Evolutionary conservation across 1,284 basidiomycete genomes (phyloP).

Genomic region (Malassezia nana): DNA sequence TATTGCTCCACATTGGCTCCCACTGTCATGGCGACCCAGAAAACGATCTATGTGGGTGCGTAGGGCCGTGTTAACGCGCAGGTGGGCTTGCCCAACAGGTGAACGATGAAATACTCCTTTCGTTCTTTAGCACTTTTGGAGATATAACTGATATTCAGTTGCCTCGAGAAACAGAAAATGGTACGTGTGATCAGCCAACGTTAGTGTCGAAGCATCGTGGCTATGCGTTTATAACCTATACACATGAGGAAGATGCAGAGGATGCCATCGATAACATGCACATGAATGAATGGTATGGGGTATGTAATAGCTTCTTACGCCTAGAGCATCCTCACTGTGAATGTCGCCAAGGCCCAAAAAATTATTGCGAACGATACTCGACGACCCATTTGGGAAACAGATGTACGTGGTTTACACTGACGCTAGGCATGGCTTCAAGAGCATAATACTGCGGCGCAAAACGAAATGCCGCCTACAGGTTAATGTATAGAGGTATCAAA

Average conservation of each 20-base stretch:
- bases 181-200: neutral
- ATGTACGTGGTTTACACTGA: conserved; percentile 8
- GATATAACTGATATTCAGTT: conserved; percentile 17
- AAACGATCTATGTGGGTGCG: conserved; percentile 15
- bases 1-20: neutral
- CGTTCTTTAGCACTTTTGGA: conserved; percentile 11
- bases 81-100: conserved; percentile 11
- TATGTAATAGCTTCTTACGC: conserved; percentile 4
- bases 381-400: conserved; percentile 17
- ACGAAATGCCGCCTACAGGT: neutral
- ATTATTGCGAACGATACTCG: conserved; percentile 5
- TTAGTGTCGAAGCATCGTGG: conserved; percentile 9
- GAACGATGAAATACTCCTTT: conserved; percentile 3
- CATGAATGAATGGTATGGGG: conserved; percentile 16
- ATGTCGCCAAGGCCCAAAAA: conserved; percentile 15
- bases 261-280: conserved; percentile 20
- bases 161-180: conserved; percentile 3
- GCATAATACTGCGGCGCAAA: conserved; percentile 5
- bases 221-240: conserved; percentile 16
- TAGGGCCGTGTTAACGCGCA: neutral
- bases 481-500: conserved; percentile 3
- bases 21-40: neutral
- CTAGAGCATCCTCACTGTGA: conserved; percentile 16
- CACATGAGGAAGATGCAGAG: conserved; percentile 13
- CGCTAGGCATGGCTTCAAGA: conserved; percentile 14